These are phyloP conservation scores for Diplodia corticola DNA, from an alignment of 2,329 filamentous ascomycete genomes.

Conservation along the genomic window DNA sequence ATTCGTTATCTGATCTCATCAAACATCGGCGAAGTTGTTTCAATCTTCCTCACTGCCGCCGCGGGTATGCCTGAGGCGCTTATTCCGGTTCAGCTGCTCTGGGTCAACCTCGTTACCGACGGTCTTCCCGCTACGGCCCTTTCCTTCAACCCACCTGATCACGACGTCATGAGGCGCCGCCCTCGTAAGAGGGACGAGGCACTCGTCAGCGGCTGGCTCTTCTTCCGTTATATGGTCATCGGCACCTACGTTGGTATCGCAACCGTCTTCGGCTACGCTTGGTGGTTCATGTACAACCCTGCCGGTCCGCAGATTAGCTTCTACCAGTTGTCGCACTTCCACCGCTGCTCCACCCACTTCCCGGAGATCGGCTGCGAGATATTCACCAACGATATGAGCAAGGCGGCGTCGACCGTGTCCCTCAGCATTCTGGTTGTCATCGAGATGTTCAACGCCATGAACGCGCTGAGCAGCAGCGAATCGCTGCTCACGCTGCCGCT, in stretches of 20 bases:
- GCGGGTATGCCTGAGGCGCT: constrained; percentile 96
- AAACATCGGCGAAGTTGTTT: constrained; percentile 98
- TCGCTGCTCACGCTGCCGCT: constrained; percentile 88
- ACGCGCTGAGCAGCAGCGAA: constrained; percentile 92
- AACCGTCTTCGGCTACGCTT: constrained; percentile 96
- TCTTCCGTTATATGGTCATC: constrained; percentile 96
- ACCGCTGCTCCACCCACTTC: constrained; percentile 83
- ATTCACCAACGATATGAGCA: constrained; percentile 82
- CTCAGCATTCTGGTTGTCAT: constrained; percentile 91
- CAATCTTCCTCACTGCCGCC: constrained; percentile 95
- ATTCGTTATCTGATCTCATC: constrained; percentile 99
- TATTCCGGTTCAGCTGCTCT: constrained; percentile 94
- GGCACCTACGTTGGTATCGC: constrained; percentile 92
- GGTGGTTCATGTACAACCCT: constrained; percentile 98
- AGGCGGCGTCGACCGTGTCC: constrained; percentile 88
- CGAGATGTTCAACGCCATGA: constrained; percentile 99
- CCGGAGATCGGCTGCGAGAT: constrained; percentile 89
- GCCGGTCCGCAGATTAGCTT: constrained; percentile 90
- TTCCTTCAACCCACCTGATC: constrained; percentile 97
- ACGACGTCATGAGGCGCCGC: constrained; percentile 93
- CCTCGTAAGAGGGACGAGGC: constrained; percentile 91
- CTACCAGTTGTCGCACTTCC: constrained; percentile 87
- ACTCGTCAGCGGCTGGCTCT: constrained; percentile 92
- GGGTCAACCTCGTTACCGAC: constrained; percentile 98
- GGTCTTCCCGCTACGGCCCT: constrained; percentile 94